Evolutionary conservation across 2,329 filamentous ascomycete species (phyloP).

Genomic region (Dichotomopilus funicola): DNA sequence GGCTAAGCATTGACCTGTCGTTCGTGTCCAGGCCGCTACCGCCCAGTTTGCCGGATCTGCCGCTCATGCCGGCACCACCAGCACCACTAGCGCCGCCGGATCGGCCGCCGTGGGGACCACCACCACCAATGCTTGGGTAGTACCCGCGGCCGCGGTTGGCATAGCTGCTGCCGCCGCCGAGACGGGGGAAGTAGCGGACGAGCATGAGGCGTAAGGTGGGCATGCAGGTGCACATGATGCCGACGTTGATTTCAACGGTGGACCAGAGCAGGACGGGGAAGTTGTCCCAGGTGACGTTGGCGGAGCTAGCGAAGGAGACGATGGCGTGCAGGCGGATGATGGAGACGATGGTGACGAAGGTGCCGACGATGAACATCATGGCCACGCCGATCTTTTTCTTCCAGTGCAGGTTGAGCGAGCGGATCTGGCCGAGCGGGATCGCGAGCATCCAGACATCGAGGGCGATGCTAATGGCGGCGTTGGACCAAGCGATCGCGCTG

Average conservation of each 20-base stretch:
- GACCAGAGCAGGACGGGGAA: conserved; percentile 29
- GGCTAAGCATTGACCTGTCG: neutral
- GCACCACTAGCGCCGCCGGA: neutral
- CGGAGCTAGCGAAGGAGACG: conserved; percentile 26
- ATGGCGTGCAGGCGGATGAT: conserved; percentile 29
- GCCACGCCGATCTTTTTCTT: conserved; percentile 41
- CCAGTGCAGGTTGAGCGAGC: conserved; percentile 34
- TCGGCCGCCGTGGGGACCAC: neutral
- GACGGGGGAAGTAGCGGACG: conserved; percentile 26
- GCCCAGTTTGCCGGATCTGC: neutral
- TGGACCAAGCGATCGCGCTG: conserved; percentile 41
- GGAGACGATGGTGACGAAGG: conserved; percentile 33
- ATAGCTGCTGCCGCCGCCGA: conserved; percentile 9
- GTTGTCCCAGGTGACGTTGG: conserved; percentile 29
- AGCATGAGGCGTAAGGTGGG: conserved; percentile 27
- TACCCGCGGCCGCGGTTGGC: neutral
- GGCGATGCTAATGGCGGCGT: conserved; percentile 39
- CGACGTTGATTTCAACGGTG: conserved; percentile 31
- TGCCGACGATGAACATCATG: conserved; percentile 42
- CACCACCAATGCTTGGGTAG: neutral
- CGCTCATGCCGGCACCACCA: neutral
- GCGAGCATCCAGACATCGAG: conserved; percentile 37
- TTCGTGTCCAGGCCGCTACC: neutral
- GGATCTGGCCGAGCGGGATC: conserved; percentile 37
- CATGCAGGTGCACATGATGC: conserved; percentile 32